Evolutionary conservation across 1,284 basidiomycete genomes (phyloP), one percentile per base, ranked within the genome.

Genomic region (Ganoderma lucidum): DNA sequence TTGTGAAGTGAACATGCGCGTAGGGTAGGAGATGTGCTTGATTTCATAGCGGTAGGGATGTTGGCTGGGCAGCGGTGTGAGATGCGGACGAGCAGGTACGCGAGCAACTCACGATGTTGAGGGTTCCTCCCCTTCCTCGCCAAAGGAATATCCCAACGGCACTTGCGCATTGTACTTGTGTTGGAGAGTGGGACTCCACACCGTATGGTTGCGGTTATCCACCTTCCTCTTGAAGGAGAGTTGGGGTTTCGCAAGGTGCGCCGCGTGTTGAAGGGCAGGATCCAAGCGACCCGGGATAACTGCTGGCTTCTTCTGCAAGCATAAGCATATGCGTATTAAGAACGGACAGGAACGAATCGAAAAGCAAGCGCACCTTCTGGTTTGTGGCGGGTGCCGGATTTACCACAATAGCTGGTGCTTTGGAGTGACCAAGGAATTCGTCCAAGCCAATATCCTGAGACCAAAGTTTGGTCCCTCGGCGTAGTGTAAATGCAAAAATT

Each of bases 31-130:
- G 19, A 92, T 83, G 78, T 94, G 89, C 30, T 83, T 87, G 62
- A 95, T 92, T 79, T 96, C 95, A 78, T 94, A 91, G 68, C 85
- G 87, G 79, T 97, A 96, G 1, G 95, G 95, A 79, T 96, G 94
- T n/a, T 80, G 75, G 41, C 84, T 86, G 61, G 45, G 62, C 65
- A 32, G 1, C 51, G 42, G 28, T 12, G 23, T 45, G 14, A 42
- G n/a, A 63, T 41, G 35, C 4, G 23, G 19, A 44, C 30, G 23
- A 14, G 12, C 9, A 41, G 19, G 28, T 35, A 35, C 35, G 35
- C 28, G 8, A 42, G 15, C 12, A 2, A 70, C 83, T 79, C 74
- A 80, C 78, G 76, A 72, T 62, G 62, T 73, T 32, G 79, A 76
- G n/a, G 75, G 73, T 32, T 83, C 82, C n/a, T 79, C 75, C 32